These are phyloP conservation scores for Nyssa sinensis DNA, from an alignment of 148 eudicot species.

Conservation along the genomic window DNA sequence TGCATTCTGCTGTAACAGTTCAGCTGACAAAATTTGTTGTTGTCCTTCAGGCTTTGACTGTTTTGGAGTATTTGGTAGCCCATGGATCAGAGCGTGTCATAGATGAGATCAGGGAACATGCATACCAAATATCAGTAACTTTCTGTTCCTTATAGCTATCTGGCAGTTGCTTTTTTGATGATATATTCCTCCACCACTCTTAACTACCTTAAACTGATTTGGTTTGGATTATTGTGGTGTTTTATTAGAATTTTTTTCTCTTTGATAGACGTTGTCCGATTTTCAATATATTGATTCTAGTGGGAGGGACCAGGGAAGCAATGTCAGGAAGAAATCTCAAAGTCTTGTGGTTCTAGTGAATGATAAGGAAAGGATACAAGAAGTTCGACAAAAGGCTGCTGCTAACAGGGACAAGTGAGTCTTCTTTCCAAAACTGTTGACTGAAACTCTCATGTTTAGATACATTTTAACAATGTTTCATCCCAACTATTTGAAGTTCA, in stretches of 20 bases:
- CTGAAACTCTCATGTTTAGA: not conserved
- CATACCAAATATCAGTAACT: conserved; percentile 83
- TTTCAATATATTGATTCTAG: conserved; percentile 92
- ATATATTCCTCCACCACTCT: not conserved
- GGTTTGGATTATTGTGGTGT: conserved; percentile 9
- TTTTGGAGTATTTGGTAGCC: conserved; percentile 91
- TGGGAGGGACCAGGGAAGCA: conserved; percentile 95
- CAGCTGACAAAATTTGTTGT: conserved; percentile 9
- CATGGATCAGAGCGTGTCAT: conserved; percentile 94
- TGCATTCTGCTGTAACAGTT: not conserved
- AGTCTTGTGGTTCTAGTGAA: conserved; percentile 81
- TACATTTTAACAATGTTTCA: not conserved
- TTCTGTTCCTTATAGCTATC: conserved; percentile 15
- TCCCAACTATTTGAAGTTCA: not conserved
- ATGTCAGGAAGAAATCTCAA: conserved; percentile 93
- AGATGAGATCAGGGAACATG: conserved; percentile 94
- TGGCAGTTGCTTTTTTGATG: not conserved
- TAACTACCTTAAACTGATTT: conserved; percentile 9
- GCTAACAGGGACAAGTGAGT: conserved; percentile 93
- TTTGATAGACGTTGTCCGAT: conserved; percentile 74
- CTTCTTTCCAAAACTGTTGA: not conserved
- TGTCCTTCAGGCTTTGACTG: conserved; percentile 72
- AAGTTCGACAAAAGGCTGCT: conserved; percentile 93
- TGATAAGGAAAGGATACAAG: conserved; percentile 93
- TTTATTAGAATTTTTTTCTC: conserved; percentile 11